Conservation (phyloP, 2,329 filamentous ascomycete genomes). For the Rutstroemia sp. region DNA sequence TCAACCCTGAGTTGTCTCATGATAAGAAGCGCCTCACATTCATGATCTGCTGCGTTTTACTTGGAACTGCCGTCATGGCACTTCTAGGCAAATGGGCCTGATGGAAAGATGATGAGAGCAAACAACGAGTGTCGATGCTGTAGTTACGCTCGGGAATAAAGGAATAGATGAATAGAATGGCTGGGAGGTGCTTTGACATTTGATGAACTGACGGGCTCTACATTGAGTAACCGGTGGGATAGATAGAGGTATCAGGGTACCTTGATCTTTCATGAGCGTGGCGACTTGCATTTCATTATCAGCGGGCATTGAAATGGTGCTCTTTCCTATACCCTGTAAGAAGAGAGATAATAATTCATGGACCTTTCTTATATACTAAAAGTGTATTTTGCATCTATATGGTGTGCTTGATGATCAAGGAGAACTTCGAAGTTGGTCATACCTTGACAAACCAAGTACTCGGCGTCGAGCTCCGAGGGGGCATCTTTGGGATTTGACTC, state of each 20-base stretch:
- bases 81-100: conserved; percentile 43
- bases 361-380: background rate
- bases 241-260: too few species aligned
- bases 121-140: background rate
- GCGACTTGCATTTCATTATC: background rate
- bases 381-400: too few species aligned
- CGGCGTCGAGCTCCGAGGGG: too few species aligned
- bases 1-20: conserved; percentile 38
- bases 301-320: background rate
- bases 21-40: conserved; percentile 33
- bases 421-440: too few species aligned
- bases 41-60: conserved; percentile 35
- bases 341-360: background rate
- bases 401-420: too few species aligned
- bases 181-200: background rate
- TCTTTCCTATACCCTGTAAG: background rate
- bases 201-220: too few species aligned
- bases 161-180: background rate
- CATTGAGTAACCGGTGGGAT: too few species aligned
- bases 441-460: too few species aligned
- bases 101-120: background rate
- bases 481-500: too few species aligned
- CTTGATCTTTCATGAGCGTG: background rate
- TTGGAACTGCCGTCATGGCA: conserved; percentile 40
- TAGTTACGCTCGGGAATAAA: background rate